Evolutionary conservation across 371 early-diverging fungal species (phyloP).

Genomic region (Syncephalastrum racemosum): DNA sequence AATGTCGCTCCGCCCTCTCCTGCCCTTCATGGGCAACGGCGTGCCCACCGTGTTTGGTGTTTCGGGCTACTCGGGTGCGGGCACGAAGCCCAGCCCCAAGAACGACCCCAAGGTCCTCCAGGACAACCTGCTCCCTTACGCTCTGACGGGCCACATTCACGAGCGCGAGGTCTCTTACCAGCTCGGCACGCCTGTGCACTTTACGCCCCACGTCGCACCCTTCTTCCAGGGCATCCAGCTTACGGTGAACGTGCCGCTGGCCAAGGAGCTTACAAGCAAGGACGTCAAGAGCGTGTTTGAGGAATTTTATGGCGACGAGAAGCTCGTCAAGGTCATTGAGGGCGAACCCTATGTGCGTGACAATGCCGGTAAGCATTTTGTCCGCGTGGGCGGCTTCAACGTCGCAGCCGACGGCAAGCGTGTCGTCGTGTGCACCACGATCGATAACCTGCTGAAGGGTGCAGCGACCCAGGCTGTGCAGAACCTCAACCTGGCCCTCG

Average conservation of each 20-base stretch:
- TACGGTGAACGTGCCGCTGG: conserved; percentile 84
- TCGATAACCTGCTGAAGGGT: conserved; percentile 95
- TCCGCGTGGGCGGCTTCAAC: conserved; percentile 89
- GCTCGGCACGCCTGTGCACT: conserved; percentile 63
- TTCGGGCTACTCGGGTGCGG: conserved; percentile 96
- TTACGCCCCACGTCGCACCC: conserved; percentile 91
- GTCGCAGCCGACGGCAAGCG: conserved; percentile 79
- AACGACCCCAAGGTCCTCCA: conserved; percentile 83
- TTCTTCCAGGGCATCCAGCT: conserved; percentile 93
- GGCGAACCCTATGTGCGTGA: conserved; percentile 85
- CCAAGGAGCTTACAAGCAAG: conserved; percentile 59
- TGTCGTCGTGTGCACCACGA: conserved; percentile 89
- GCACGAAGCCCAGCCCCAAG: conserved; percentile 92
- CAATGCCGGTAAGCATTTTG: conserved; percentile 84
- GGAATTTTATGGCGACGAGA: conserved; percentile 75
- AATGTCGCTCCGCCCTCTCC: conserved; percentile 80
- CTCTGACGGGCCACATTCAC: conserved; percentile 94
- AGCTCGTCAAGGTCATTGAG: conserved; percentile 75
- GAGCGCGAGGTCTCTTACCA: conserved; percentile 89
- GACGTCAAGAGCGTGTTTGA: conserved; percentile 72
- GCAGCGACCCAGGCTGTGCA: conserved; percentile 97
- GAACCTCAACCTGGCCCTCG: conserved; percentile 78
- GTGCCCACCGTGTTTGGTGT: conserved; percentile 91
- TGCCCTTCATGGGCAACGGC: conserved; percentile 60
- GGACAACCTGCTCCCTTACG: conserved; percentile 90